These are phyloP conservation scores for Volvariella volvacea DNA, from an alignment of 1,284 basidiomycete species.

Conservation along the genomic window DNA sequence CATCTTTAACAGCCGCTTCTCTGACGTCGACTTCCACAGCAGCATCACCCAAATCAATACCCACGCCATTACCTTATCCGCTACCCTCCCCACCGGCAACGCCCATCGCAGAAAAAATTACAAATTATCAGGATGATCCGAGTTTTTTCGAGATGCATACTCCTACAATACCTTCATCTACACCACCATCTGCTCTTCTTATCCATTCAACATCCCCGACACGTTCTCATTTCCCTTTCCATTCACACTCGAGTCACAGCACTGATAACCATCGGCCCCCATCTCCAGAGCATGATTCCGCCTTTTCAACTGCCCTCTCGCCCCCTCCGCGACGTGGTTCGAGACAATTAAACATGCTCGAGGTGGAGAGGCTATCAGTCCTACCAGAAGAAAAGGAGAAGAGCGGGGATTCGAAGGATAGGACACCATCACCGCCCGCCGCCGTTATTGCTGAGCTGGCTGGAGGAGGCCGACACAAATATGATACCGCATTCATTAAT, in stretches of 20 bases:
- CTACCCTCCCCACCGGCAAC: conserved; percentile 27
- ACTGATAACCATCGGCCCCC: conserved; percentile 14
- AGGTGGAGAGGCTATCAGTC: conserved; percentile 10
- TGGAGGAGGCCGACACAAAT: too few species aligned
- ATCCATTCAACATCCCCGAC: background rate
- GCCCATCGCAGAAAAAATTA: conserved; percentile 57
- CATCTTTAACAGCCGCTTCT: background rate
- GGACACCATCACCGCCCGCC: background rate
- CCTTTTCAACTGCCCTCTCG: conserved; percentile 45
- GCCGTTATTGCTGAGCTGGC: conserved; percentile 2
- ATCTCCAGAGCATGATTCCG: conserved; percentile 30
- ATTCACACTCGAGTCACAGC: background rate
- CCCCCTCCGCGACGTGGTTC: conserved; percentile 57
- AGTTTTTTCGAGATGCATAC: conserved; percentile 50
- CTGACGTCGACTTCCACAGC: background rate
- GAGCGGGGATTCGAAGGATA: background rate
- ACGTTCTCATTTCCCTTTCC: background rate
- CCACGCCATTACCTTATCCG: background rate
- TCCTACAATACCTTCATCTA: conserved; percentile 30
- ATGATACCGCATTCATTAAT: too few species aligned
- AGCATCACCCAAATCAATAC: background rate
- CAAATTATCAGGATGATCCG: conserved; percentile 43
- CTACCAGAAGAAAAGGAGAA: background rate
- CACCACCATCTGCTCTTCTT: conserved; percentile 23
- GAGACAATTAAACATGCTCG: conserved; percentile 21